These are phyloP conservation scores for Chlamydomonas urium DNA, from an alignment of 139 green algal genomes.

Conservation along the genomic window DNA sequence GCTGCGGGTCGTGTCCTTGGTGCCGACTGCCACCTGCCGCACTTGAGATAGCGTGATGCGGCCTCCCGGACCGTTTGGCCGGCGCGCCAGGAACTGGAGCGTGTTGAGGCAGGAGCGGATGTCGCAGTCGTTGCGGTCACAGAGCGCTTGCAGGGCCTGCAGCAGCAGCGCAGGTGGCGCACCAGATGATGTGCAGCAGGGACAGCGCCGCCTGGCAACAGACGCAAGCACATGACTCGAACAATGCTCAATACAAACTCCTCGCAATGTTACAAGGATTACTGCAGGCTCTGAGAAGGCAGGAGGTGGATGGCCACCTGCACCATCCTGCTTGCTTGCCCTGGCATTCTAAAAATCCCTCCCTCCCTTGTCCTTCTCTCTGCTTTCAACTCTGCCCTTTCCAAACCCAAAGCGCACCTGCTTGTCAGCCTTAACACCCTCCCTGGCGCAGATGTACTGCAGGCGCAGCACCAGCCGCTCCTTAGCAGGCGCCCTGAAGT, in stretches of 20 bases:
- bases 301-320: no score
- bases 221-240: no score
- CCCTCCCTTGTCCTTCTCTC: no score
- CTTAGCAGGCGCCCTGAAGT: slow-evolving; percentile 49
- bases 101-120: slow-evolving; percentile 91
- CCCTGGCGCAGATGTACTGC: slow-evolving; percentile 48
- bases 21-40: slow-evolving; percentile 41
- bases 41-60: slow-evolving; percentile 2
- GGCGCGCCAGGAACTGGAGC: slow-evolving; percentile 74
- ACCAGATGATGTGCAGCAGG: no score
- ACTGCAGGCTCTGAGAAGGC: no score
- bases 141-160: slow-evolving; percentile 35
- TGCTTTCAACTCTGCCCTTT: no score
- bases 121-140: slow-evolving; percentile 60
- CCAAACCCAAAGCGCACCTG: slow-evolving; percentile 33
- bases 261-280: no score
- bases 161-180: no score
- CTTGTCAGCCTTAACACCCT: slow-evolving; percentile 49
- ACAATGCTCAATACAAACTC: no score
- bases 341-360: no score
- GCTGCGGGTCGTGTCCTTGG: slow-evolving; percentile 74
- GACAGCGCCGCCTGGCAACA: no score
- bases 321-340: no score
- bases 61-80: not conserved
- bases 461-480: slow-evolving; percentile 53